Percentiles rank a stretch among this genome's conserved stretches.
These are phyloP conservation scores for Volvox carteri DNA, from an alignment of 163 green algal genomes.

Conservation along the genomic window DNA sequence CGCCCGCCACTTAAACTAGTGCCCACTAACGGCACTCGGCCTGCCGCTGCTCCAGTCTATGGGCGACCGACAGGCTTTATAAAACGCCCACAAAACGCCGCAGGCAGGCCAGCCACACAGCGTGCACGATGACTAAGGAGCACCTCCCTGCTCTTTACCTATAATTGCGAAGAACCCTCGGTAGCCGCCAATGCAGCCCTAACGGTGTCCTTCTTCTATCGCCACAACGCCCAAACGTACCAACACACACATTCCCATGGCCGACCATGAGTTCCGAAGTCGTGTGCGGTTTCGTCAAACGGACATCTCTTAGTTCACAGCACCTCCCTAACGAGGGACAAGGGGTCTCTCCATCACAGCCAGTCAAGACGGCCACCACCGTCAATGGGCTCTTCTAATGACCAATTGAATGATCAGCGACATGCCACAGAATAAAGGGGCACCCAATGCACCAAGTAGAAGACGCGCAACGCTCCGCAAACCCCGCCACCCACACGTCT, in stretches of 20 bases:
- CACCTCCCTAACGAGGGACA: neutral
- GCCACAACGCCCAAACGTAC: neutral
- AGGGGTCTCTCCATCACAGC: neutral
- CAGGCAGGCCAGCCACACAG: neutral
- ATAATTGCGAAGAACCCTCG: neutral
- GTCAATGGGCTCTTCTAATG: no score
- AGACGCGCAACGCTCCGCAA: no score
- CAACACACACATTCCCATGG: neutral
- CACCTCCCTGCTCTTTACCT: neutral
- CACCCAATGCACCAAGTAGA: no score
- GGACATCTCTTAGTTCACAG: neutral
- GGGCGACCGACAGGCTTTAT: no score
- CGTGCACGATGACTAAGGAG: neutral
- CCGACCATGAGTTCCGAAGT: neutral
- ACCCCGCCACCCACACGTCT: no score
- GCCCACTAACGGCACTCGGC: no score
- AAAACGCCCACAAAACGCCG: neutral
- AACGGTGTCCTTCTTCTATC: neutral
- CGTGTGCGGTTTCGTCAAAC: neutral
- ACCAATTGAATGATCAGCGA: no score
- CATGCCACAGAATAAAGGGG: neutral
- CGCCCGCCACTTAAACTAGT: no score
- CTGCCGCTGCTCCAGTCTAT: no score
- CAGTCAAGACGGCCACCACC: neutral
- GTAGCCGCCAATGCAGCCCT: neutral